These are phyloP conservation scores for Udeniomyces megalosporus DNA, from an alignment of 768 basidiomycete genomes.

Conservation along the genomic window DNA sequence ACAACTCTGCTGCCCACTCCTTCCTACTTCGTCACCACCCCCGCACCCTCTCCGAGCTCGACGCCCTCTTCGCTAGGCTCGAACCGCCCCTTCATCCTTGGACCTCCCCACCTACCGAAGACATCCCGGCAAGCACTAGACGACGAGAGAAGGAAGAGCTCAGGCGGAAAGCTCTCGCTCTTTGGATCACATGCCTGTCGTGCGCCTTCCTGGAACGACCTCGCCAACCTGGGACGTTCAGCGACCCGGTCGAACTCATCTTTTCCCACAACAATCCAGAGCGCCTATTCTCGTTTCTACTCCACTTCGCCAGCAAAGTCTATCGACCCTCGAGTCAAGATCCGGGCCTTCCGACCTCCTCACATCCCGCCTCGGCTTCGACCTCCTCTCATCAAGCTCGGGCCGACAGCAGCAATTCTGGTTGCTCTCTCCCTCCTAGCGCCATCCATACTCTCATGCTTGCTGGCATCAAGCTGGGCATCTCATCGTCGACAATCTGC, in stretches of 20 bases:
- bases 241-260: background rate
- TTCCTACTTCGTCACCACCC: constrained; percentile 76
- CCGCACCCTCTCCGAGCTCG: constrained; percentile 79
- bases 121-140: no score
- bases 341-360: background rate
- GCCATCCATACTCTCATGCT: constrained; percentile 13
- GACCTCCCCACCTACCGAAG: constrained; percentile 16
- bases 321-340: background rate
- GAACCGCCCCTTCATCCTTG: constrained; percentile 38
- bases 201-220: background rate
- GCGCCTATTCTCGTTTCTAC: no score
- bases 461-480: constrained; percentile 19
- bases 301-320: background rate
- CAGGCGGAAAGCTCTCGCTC: constrained; percentile 2
- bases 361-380: no score
- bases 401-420: no score
- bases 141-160: background rate
- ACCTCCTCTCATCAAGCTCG: no score
- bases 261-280: no score
- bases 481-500: constrained; percentile 5
- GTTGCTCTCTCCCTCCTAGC: background rate
- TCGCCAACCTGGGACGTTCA: no score
- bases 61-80: constrained; percentile 52
- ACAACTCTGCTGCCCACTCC: constrained; percentile 43
- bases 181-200: constrained; percentile 4